Conservation (phyloP, 1,139 yeast species). For the Kodamaea alishanica region DNA sequence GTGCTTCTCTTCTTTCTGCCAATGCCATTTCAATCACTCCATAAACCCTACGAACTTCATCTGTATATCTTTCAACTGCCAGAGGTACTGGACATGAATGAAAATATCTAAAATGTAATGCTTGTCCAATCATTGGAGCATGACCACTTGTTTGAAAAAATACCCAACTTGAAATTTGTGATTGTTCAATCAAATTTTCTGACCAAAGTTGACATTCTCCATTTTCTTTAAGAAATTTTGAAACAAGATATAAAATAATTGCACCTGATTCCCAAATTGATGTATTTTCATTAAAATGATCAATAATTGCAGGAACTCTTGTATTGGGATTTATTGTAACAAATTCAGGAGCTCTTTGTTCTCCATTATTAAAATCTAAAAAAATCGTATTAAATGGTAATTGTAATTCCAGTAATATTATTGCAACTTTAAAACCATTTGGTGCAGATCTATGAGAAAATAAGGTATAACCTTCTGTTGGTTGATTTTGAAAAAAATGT, state of each 20-base stretch:
- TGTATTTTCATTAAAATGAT: slow-evolving; percentile 74
- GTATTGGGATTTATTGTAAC: slow-evolving; percentile 92
- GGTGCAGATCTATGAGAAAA: slow-evolving; percentile 94
- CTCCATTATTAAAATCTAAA: slow-evolving; percentile 84
- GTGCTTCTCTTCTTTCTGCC: slow-evolving; percentile 87
- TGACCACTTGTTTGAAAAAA: slow-evolving; percentile 95
- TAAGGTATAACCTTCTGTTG: slow-evolving; percentile 79
- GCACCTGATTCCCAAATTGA: slow-evolving; percentile 96
- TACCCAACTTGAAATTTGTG: slow-evolving; percentile 86
- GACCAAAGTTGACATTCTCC: slow-evolving; percentile 82
- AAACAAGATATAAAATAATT: slow-evolving; percentile 71
- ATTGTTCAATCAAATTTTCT: slow-evolving; percentile 72
- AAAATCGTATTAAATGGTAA: slow-evolving; percentile 78
- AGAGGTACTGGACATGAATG: slow-evolving; percentile 84
- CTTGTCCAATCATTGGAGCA: slow-evolving; percentile 98
- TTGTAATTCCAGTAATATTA: slow-evolving; percentile 78
- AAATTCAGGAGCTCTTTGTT: slow-evolving; percentile 90
- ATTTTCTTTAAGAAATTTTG: slow-evolving; percentile 62
- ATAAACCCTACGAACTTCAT: slow-evolving; percentile 89
- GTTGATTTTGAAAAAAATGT: slow-evolving; percentile 72
- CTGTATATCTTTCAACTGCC: slow-evolving; percentile 88
- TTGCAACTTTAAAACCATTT: slow-evolving; percentile 94
- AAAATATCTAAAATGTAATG: slow-evolving; percentile 87
- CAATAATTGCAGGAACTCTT: slow-evolving; percentile 89
- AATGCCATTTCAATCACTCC: slow-evolving; percentile 94